Base-by-base conservation (phyloP, 768 basidiomycete species). In the Boletus sp. region DNA sequence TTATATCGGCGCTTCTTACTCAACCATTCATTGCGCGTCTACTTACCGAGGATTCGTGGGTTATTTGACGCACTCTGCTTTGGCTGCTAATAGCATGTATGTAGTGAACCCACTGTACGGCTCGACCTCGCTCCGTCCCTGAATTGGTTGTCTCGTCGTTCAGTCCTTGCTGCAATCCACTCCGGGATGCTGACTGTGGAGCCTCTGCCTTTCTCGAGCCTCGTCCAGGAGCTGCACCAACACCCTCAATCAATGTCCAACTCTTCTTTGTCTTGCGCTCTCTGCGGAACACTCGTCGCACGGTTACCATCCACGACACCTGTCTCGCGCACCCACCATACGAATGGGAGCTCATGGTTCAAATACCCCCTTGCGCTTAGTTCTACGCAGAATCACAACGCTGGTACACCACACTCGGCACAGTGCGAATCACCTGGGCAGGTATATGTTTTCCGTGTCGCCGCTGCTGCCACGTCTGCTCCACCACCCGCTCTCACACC, bases 101-200 rank as follows among this genome's bases (percentile, higher is more conserved):
- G 29, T 56, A 70, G 94, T 24, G 96, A 99, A 64, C 92, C 96
- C 0, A 92, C 94, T 0, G 77, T 97, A 32, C 87, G 97, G 9
- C 81, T 99, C 17, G 97, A 98, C 67, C 76, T 91, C n/a, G 94
- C 97, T 0, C 92, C 95, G 0, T 91, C 94, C 12, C 77, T 99
- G 35, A 94, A 92, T 66, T 98, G 92, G 91, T 79, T 98, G n/a
- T 89, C 90, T 15, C 83, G 94, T 29, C 85, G 94, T 30, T 86
- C 86, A 5, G 89, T 98, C 24, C 79, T 87, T 4, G 75, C 84
- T 28, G 96, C 96, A 6, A 90, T 99, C 56, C 85, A 98, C 61
- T 83, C 80, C 9, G 93, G 93, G 0, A 90, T 94, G 67, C 81
- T 99, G 30, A 84, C 82, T 14, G 86, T 99, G 50, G 96, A 98